phyloP scores from a whole-genome alignment of 176 grass and related monocot species.

The Panicum miliaceum region DNA sequence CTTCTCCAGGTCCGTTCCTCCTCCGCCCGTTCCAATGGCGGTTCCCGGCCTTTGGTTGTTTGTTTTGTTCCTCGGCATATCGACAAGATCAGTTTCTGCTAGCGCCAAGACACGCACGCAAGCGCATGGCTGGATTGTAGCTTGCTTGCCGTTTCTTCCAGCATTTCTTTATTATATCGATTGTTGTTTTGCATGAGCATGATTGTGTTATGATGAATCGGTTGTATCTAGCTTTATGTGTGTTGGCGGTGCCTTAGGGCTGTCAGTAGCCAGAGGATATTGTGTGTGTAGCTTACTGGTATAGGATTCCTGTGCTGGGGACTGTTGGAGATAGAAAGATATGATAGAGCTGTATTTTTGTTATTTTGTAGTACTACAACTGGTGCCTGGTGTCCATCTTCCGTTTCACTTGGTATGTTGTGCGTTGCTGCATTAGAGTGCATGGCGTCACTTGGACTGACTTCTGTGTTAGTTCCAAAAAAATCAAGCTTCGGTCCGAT shows the following conservation, averaged over 20 bases:
- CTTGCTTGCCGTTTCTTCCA: neutral
- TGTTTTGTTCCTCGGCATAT: neutral
- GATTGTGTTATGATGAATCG: constrained; percentile 63
- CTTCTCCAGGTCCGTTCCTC: constrained; percentile 76
- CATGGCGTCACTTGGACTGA: neutral
- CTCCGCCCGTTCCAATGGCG: neutral
- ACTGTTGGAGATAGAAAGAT: constrained; percentile 2
- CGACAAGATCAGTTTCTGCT: neutral
- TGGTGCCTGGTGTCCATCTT: too few relatives aligned
- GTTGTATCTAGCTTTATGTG: too few relatives aligned
- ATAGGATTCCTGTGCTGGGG: constrained; percentile 37
- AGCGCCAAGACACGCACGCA: neutral
- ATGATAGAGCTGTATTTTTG: neutral
- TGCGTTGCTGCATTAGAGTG: too few relatives aligned
- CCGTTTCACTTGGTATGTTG: too few relatives aligned
- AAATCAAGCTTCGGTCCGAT: too few relatives aligned
- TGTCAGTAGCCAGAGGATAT: neutral
- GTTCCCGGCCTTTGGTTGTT: neutral
- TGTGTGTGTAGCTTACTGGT: constrained; percentile 17
- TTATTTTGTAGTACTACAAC: neutral
- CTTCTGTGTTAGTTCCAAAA: too few relatives aligned
- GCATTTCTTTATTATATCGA: neutral
- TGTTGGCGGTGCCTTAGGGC: constrained; percentile 42
- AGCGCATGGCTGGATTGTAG: neutral
- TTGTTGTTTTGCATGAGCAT: constrained; percentile 42